phyloP scores from a whole-genome alignment of 495 filamentous ascomycete genomes.

The Aspergillus sclerotioniger region DNA sequence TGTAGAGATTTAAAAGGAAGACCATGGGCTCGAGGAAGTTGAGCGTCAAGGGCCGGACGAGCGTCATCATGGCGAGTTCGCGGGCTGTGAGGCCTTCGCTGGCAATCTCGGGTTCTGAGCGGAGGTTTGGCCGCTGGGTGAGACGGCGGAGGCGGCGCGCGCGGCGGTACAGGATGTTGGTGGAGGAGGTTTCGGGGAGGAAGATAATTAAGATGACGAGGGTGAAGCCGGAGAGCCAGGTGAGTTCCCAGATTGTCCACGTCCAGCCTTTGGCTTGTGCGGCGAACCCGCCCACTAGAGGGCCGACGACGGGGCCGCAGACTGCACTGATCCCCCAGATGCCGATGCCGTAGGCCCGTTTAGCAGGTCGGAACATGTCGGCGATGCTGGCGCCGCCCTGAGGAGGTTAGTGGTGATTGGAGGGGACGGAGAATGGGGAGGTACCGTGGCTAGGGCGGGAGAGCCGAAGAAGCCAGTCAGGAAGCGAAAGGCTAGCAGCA shows the following conservation, averaged over 20 bases:
- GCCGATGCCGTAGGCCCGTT: conserved; percentile 47
- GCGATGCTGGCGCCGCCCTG: conserved; percentile 45
- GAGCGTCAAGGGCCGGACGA: conserved; percentile 38
- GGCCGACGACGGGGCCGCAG: conserved; percentile 32
- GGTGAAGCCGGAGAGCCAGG: conserved; percentile 13
- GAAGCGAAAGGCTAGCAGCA: conserved; percentile 42
- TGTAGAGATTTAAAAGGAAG: conserved; percentile 31
- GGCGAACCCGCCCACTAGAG: conserved; percentile 12
- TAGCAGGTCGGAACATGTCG: conserved; percentile 43
- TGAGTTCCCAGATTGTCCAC: conserved; percentile 18
- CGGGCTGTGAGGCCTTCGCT: conserved; percentile 36
- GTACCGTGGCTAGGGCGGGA: conserved; percentile 47
- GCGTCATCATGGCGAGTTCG: conserved; percentile 35
- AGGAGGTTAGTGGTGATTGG: not conserved
- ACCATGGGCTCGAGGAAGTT: conserved; percentile 37
- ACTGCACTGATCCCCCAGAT: conserved; percentile 46
- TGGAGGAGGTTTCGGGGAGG: conserved; percentile 52
- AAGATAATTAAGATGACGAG: conserved; percentile 20
- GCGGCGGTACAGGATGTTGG: conserved; percentile 53
- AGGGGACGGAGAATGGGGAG: not conserved
- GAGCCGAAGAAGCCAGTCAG: conserved; percentile 59
- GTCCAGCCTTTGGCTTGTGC: conserved; percentile 15
- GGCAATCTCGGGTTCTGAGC: conserved; percentile 44
- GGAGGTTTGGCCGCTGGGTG: conserved; percentile 35
- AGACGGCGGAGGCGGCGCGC: conserved; percentile 46